Base-by-base conservation (phyloP, 805 yeast species). In the Maudiozyma serrabonitensis region DNA sequence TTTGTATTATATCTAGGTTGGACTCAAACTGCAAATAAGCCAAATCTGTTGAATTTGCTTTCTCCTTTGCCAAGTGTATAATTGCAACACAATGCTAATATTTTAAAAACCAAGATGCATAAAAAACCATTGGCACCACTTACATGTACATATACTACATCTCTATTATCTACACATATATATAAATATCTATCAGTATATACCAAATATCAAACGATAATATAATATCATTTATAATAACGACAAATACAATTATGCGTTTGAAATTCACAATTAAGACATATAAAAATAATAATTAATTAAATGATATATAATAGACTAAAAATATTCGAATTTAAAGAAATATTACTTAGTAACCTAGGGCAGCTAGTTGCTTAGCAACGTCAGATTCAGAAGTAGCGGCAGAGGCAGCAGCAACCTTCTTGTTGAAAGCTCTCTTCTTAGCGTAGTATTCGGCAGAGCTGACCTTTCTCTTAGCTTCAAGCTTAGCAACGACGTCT, bases 381-480 rank as follows among this genome's bases (percentile, higher is more conserved):
- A 81, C 95, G 69, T 87, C 93, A 65, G 95, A 77, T 71, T 82
- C 88, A 72, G 93, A 91, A 74, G 85, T 83, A 61, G 93, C 72
- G 69, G 88, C 83, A 72, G 79, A 76, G 70, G 96, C 97, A 70
- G 90, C 81, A 62, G 78, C 76, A 66, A 86, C 78, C 84, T 91
- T 91, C 86, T 87, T 87, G 75, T 84, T 78, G 71, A 87, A 86
- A 75, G 98, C 95, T 74, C 78, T 81, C 96, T 91, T 93, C 86
- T 88, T 89, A 69, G 95, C 95, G 84, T 89, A 88, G 87, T 87
- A 93, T 77, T 95, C 99, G 71, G 95, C 95, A 68, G 96, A 83
- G 82, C 85, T 89, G 74, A 90, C 95, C 85, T 87, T 90, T 81
- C 99, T 87, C 90, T 95, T 91, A 78, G 89, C 97, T 82, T 93